Percentiles rank a stretch among this genome's conserved stretches.
Conservation (phyloP, 306 rosid genomes). For the Gleditsia sinensis region DNA sequence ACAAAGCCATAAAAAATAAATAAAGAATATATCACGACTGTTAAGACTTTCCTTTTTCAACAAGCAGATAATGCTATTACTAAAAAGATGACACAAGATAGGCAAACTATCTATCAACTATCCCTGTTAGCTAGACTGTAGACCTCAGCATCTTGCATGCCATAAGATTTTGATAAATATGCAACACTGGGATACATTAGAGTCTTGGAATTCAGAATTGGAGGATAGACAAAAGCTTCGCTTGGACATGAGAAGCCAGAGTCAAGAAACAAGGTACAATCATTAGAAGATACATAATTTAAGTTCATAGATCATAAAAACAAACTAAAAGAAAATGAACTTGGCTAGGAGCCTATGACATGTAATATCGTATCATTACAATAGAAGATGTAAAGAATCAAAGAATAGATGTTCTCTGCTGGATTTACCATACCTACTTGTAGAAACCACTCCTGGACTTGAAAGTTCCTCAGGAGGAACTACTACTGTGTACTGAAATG, state of each 20-base stretch:
- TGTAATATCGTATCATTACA: constrained; percentile 24
- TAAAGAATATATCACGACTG: not conserved
- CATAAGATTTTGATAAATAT: constrained; percentile 6
- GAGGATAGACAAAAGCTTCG: not conserved
- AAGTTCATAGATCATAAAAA: constrained; percentile 26
- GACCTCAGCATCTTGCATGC: not conserved
- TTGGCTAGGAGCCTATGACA: constrained; percentile 25
- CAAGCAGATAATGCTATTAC: constrained; percentile 3
- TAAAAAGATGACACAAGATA: constrained; percentile 9
- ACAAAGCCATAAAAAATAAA: constrained; percentile 11
- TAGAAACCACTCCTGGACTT: constrained; percentile 47
- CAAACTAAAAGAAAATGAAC: not conserved
- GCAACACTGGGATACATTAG: not conserved
- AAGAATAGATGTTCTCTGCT: constrained; percentile 10
- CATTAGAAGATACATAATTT: constrained; percentile 16
- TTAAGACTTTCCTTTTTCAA: constrained; percentile 10
- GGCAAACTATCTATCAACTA: not conserved
- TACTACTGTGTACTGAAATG: constrained; percentile 89
- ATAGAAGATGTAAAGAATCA: constrained; percentile 8
- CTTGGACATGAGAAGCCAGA: constrained; percentile 14
- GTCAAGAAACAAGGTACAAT: constrained; percentile 23
- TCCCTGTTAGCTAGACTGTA: not conserved
- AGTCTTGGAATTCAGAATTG: constrained; percentile 16
- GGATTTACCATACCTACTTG: constrained; percentile 64
- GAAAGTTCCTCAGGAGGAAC: constrained; percentile 83